Percentiles rank a stretch among this genome's conserved stretches.
phyloP scores from a whole-genome alignment of 2,329 filamentous ascomycete species.

The Colletotrichum sp. region DNA sequence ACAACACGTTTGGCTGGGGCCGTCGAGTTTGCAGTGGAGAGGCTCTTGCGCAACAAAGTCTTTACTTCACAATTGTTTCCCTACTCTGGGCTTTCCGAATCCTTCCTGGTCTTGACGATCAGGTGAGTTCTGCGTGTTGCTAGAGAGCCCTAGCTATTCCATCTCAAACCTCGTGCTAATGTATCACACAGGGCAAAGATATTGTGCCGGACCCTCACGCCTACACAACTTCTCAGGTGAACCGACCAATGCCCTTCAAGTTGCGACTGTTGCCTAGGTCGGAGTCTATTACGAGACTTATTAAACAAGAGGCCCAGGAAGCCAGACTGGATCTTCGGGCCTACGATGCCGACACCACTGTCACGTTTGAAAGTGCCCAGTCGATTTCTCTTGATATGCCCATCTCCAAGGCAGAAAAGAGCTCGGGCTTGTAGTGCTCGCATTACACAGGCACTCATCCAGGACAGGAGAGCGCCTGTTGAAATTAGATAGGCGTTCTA shows the following conservation, averaged over 20 bases:
- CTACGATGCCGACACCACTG: neutral
- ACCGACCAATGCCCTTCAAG: neutral
- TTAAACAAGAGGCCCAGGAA: neutral
- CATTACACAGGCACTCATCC: fast-evolving
- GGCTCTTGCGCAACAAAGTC: neutral
- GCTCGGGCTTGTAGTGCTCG: neutral
- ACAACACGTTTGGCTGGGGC: neutral
- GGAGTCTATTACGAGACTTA: neutral
- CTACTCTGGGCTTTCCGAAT: neutral
- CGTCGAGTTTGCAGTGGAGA: neutral
- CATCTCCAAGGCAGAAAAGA: neutral
- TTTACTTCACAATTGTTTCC: neutral
- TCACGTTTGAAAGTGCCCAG: neutral
- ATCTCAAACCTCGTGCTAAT: neutral
- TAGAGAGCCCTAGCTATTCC: neutral
- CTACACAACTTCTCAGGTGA: neutral
- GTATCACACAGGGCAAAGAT: neutral
- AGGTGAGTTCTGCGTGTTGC: neutral
- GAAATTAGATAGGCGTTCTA: neutral
- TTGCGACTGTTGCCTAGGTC: neutral
- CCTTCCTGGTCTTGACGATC: neutral
- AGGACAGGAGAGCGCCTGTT: fast-evolving
- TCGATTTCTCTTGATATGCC: neutral
- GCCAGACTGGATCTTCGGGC: neutral
- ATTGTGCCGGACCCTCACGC: neutral